These are phyloP conservation scores for Tricholoma flavovirens DNA, from an alignment of 768 basidiomycete genomes.

Conservation along the genomic window DNA sequence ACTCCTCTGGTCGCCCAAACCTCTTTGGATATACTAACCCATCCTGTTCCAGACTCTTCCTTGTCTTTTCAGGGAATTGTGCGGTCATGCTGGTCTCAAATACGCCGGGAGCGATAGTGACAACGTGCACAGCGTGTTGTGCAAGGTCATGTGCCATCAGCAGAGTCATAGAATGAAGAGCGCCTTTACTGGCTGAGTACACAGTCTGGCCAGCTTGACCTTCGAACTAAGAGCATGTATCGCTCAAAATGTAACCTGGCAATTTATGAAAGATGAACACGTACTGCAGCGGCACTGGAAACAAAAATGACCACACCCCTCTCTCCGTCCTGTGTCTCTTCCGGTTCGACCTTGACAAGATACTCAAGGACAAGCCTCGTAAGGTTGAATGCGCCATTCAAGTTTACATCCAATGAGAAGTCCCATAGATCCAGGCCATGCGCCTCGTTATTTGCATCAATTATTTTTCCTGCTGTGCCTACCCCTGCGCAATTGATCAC, in stretches of 20 bases:
- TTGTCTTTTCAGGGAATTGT: conserved; percentile 31
- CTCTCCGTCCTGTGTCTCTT: conserved; percentile 43
- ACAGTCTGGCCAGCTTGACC: conserved; percentile 54
- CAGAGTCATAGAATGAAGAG: conserved; percentile 50
- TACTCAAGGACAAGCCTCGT: conserved; percentile 46
- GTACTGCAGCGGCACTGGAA: conserved; percentile 47
- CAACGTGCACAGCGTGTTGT: conserved; percentile 47
- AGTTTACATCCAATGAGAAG: conserved; percentile 46
- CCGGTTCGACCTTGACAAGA: conserved; percentile 42
- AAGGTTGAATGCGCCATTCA: conserved; percentile 56
- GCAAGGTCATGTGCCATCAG: conserved; percentile 58
- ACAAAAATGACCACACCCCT: conserved; percentile 55
- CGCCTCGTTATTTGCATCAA: conserved; percentile 39
- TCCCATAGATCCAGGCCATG: conserved; percentile 50
- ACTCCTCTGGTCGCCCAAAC: conserved; percentile 46
- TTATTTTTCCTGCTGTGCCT: conserved; percentile 39
- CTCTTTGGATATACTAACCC: conserved; percentile 41
- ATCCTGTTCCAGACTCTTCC: conserved; percentile 34
- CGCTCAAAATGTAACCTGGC: background rate
- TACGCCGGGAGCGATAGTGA: conserved; percentile 52
- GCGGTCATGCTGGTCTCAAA: conserved; percentile 46
- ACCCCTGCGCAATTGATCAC: conserved; percentile 46
- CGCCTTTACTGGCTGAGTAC: conserved; percentile 55
- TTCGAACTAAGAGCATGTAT: conserved; percentile 34
- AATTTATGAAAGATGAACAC: conserved; percentile 9